phyloP scores from a whole-genome alignment of 768 basidiomycete genomes.

The Pulveroboletus sp. region DNA sequence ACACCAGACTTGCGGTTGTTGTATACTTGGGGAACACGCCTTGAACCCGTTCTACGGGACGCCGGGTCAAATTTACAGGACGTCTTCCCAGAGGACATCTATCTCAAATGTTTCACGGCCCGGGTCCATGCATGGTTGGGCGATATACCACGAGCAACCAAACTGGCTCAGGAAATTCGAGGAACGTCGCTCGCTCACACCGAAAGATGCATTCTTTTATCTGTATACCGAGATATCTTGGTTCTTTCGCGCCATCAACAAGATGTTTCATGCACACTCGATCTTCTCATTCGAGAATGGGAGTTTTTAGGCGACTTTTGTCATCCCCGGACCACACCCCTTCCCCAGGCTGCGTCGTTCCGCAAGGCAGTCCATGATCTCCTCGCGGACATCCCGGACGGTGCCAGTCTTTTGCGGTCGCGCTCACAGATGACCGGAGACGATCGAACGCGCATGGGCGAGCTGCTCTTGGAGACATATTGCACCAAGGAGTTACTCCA shows the following conservation, averaged over 20 bases:
- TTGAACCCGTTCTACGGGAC: slow-evolving; percentile 33
- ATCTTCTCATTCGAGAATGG: slow-evolving; percentile 42
- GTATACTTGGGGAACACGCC: slow-evolving; percentile 35
- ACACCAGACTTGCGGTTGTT: slow-evolving; percentile 20
- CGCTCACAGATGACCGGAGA: slow-evolving; percentile 23
- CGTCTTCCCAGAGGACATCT: slow-evolving; percentile 16
- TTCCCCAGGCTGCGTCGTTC: slow-evolving; percentile 23
- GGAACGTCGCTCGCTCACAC: slow-evolving; percentile 16
- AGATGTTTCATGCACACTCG: slow-evolving; percentile 33
- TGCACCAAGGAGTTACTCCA: slow-evolving; percentile 30
- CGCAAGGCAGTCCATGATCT: slow-evolving; percentile 26
- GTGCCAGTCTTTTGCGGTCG: slow-evolving; percentile 23
- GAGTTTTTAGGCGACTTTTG: slow-evolving; percentile 25
- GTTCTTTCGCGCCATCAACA: slow-evolving; percentile 33
- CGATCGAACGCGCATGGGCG: slow-evolving; percentile 31
- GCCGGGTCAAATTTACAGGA: slow-evolving; percentile 23
- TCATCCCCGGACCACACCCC: not conserved
- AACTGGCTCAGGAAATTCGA: slow-evolving; percentile 25
- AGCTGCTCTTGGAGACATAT: slow-evolving; percentile 41
- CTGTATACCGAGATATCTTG: slow-evolving; percentile 38
- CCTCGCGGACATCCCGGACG: slow-evolving; percentile 32
- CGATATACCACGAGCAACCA: slow-evolving; percentile 33
- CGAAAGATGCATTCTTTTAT: slow-evolving; percentile 21
- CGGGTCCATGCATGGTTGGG: slow-evolving; percentile 37
- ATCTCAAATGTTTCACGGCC: slow-evolving; percentile 29